Conservation (phyloP, 106 monocot species). For the Apostasia shenzhenica region DNA sequence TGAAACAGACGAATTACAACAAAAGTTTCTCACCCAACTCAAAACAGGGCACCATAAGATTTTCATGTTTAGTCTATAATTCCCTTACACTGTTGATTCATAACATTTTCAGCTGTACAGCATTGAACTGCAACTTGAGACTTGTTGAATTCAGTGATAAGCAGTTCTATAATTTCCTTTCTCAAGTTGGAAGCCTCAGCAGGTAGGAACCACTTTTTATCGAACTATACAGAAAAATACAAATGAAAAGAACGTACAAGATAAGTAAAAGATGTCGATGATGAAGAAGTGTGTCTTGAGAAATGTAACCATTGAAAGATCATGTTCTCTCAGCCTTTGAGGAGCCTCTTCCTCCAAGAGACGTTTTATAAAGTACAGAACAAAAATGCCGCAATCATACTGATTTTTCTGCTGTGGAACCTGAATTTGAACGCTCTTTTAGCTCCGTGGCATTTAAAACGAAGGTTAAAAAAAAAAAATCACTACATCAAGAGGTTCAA, state of each 20-base stretch:
- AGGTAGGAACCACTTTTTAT: conserved; percentile 47
- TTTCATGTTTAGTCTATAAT: too few relatives aligned
- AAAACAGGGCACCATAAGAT: too few relatives aligned
- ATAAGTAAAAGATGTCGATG: neutral
- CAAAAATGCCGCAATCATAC: conserved; percentile 54
- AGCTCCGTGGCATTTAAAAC: too few relatives aligned
- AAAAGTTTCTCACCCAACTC: too few relatives aligned
- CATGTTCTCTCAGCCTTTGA: conserved; percentile 29
- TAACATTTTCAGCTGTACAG: too few relatives aligned
- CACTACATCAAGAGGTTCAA: too few relatives aligned
- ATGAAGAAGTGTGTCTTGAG: neutral
- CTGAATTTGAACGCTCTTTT: conserved; percentile 7
- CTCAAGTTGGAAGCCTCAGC: conserved; percentile 45
- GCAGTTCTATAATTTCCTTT: conserved; percentile 21
- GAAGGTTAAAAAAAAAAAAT: too few relatives aligned
- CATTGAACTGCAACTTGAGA: neutral
- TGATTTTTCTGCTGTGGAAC: conserved; percentile 50
- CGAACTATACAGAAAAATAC: conserved; percentile 17
- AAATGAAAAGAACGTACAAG: neutral
- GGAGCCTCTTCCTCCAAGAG: conserved; percentile 51
- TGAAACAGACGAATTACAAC: too few relatives aligned
- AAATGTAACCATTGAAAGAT: conserved; percentile 32
- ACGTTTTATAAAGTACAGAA: conserved; percentile 50
- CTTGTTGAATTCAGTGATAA: conserved; percentile 28
- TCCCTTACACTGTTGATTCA: too few relatives aligned